phyloP scores from a whole-genome alignment of 352 stramenopile species.

The Pythium volutum region DNA sequence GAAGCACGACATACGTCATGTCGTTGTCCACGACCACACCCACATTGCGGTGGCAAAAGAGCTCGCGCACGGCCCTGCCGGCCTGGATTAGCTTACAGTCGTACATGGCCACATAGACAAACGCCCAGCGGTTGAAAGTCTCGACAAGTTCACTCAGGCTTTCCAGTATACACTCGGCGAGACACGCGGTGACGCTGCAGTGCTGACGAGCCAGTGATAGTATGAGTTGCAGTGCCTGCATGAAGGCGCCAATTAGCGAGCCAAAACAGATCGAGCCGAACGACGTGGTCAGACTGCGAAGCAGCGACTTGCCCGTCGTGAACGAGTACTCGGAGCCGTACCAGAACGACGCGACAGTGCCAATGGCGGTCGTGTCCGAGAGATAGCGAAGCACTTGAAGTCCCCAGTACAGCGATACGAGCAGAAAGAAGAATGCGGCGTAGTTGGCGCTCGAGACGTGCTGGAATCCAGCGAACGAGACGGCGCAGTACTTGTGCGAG shows the following conservation, averaged over 20 bases:
- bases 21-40: constrained; percentile 95
- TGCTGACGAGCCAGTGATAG: constrained; percentile 72
- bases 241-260: constrained; percentile 89
- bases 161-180: constrained; percentile 76
- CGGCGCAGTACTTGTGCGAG: constrained; percentile 11
- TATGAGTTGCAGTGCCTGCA: constrained; percentile 82
- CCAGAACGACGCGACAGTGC: constrained; percentile 94
- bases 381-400: constrained; percentile 90
- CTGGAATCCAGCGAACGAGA: constrained; percentile 24
- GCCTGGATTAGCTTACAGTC: constrained; percentile 91
- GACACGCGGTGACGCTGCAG: constrained; percentile 57
- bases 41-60: constrained; percentile 92
- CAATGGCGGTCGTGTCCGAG: constrained; percentile 86
- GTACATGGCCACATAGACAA: constrained; percentile 92
- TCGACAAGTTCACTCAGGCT: constrained; percentile 83
- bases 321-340: constrained; percentile 90
- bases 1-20: constrained; percentile 88
- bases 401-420: constrained; percentile 93
- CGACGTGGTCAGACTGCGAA: too few species aligned
- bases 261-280: constrained; percentile 95
- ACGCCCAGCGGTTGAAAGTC: constrained; percentile 93
- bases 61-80: constrained; percentile 87
- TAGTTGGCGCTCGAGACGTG: constrained; percentile 27
- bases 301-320: too few species aligned
- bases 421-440: constrained; percentile 68